A percentile compares a stretch with the other conserved stretches of the same genome.
phyloP scores from a whole-genome alignment of 352 stramenopile species.

The Phytophthora cajani region DNA sequence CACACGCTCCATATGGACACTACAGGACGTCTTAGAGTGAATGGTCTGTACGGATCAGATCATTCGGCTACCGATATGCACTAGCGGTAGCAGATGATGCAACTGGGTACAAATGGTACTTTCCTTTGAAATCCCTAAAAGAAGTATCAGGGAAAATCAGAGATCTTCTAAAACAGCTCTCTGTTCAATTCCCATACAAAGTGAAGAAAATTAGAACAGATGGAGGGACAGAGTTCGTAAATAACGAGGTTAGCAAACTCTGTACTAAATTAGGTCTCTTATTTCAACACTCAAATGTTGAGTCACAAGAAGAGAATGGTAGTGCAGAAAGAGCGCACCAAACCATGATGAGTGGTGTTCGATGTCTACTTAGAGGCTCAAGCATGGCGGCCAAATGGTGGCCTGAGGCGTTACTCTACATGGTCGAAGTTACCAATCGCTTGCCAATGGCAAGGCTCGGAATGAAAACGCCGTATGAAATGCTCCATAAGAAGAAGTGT shows the following conservation, averaged over 20 bases:
- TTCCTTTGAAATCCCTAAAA: background rate
- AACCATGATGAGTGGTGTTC: background rate
- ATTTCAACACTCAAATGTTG: background rate
- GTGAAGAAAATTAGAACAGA: background rate
- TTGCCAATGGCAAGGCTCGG: constrained; percentile 9
- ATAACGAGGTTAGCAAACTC: background rate
- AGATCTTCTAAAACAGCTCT: background rate
- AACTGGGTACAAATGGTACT: background rate
- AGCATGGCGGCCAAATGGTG: constrained; percentile 10
- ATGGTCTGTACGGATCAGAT: background rate
- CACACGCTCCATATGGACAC: background rate
- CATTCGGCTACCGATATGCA: background rate
- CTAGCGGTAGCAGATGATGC: background rate
- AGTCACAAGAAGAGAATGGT: background rate
- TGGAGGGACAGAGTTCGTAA: background rate
- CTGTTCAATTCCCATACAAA: background rate
- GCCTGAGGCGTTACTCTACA: constrained; percentile 4
- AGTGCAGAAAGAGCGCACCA: background rate
- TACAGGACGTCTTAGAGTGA: background rate
- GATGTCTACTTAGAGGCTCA: constrained; percentile 1
- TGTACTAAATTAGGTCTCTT: background rate
- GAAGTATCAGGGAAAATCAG: background rate
- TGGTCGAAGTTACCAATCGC: constrained; percentile 8
- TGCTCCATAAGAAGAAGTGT: background rate
- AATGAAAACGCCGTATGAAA: constrained; percentile 12